Conservation (phyloP, 2,329 filamentous ascomycete species). For the Fusarium heterosporum region DNA sequence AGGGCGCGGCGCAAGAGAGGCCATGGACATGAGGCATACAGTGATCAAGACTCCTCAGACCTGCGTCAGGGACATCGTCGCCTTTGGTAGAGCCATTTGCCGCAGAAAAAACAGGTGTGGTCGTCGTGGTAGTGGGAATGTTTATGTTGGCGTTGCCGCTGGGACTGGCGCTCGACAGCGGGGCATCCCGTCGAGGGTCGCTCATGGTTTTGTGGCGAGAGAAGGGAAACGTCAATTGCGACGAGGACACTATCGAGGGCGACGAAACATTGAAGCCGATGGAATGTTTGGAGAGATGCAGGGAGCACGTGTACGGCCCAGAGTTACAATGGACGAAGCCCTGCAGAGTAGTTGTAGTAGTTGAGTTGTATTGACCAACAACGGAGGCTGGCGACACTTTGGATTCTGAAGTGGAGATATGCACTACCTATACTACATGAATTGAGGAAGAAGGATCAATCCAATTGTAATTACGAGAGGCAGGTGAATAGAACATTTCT, state of each 20-base stretch:
- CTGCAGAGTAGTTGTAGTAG: slow-evolving; percentile 26
- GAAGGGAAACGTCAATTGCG: slow-evolving; percentile 41
- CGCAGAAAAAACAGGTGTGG: slow-evolving; percentile 25
- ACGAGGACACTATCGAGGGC: slow-evolving; percentile 25
- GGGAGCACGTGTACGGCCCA: slow-evolving; percentile 21
- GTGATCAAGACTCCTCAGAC: slow-evolving; percentile 82
- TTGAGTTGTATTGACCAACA: slow-evolving; percentile 13
- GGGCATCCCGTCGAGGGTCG: slow-evolving; percentile 51
- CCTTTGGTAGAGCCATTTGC: slow-evolving; percentile 34
- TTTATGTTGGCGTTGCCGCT: slow-evolving; percentile 3
- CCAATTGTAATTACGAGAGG: not conserved
- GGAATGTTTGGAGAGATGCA: slow-evolving; percentile 10
- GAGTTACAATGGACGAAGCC: slow-evolving; percentile 19
- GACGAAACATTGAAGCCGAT: slow-evolving; percentile 34
- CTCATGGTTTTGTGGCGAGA: slow-evolving; percentile 46
- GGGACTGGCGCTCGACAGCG: slow-evolving; percentile 37
- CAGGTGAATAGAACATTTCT: not conserved
- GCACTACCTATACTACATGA: slow-evolving; percentile 4
- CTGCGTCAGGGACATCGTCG: slow-evolving; percentile 69
- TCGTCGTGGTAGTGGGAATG: slow-evolving; percentile 25
- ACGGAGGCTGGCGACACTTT: slow-evolving; percentile 24
- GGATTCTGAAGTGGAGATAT: slow-evolving; percentile 35
- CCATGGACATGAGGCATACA: slow-evolving; percentile 60
- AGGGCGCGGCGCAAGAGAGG: slow-evolving; percentile 3
- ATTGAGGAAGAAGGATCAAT: slow-evolving; percentile 9